Percentiles rank a stretch among this genome's conserved stretches.
Conservation (phyloP, 495 filamentous ascomycete species). For the Neurospora intermedia region DNA sequence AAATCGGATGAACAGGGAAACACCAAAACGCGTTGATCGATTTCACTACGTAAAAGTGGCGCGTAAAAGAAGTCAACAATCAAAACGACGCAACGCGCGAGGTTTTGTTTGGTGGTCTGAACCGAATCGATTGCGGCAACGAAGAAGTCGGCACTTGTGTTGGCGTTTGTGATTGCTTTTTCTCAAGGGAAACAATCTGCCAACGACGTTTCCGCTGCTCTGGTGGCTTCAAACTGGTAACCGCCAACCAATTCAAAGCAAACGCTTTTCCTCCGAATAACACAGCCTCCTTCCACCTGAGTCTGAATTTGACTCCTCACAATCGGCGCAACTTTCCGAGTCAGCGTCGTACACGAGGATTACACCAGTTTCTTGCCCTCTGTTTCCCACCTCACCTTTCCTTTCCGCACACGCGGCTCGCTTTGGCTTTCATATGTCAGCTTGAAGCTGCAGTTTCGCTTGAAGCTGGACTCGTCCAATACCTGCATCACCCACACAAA, state of each 20-base stretch:
- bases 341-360: neutral
- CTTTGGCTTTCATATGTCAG: neutral
- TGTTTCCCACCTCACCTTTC: neutral
- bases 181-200: neutral
- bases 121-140: neutral
- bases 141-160: neutral
- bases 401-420: neutral
- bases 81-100: neutral
- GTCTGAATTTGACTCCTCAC: neutral
- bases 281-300: neutral
- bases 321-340: neutral
- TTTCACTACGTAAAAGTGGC: neutral
- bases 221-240: neutral
- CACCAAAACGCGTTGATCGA: neutral
- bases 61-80: neutral
- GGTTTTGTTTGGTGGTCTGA: neutral
- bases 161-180: neutral
- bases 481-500: neutral
- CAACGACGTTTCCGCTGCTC: neutral
- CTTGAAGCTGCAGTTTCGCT: neutral
- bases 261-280: neutral
- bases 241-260: neutral
- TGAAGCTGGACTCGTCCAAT: neutral
- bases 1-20: neutral
- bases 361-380: neutral